Conservation (phyloP, 2,329 filamentous ascomycete genomes). For the Apiospora kogelbergensis region DNA sequence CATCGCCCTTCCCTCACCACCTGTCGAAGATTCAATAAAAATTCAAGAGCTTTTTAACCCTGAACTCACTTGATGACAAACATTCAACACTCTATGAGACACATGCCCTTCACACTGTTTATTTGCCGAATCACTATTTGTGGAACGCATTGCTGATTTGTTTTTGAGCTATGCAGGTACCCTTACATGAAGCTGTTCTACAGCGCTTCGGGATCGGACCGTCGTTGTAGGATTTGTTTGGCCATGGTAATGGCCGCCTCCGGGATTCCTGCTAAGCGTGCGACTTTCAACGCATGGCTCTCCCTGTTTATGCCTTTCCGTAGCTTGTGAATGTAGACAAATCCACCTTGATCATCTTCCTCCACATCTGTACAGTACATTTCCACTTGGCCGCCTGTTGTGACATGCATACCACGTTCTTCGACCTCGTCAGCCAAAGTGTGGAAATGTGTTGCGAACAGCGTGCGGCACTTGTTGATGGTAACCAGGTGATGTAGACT, state of each 20-base stretch:
- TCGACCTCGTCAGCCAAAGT: conserved; percentile 73
- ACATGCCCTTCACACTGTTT: conserved; percentile 14
- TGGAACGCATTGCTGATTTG: neutral
- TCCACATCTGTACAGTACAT: conserved; percentile 88
- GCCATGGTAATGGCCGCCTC: conserved; percentile 70
- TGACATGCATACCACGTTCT: conserved; percentile 42
- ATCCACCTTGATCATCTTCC: conserved; percentile 69
- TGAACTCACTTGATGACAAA: conserved; percentile 59
- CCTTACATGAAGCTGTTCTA: conserved; percentile 10
- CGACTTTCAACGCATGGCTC: conserved; percentile 95
- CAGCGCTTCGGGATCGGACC: neutral
- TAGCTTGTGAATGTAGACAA: conserved; percentile 84
- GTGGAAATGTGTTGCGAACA: conserved; percentile 98
- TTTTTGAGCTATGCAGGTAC: neutral
- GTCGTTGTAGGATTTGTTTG: conserved; percentile 48
- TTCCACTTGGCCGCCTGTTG: conserved; percentile 49
- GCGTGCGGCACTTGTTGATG: conserved; percentile 72
- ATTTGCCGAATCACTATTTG: neutral
- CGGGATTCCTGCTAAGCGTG: conserved; percentile 79
- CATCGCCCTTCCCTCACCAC: neutral
- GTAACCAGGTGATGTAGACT: conserved; percentile 81
- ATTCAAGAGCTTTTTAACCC: conserved; percentile 69
- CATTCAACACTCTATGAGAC: conserved; percentile 58
- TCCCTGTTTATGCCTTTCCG: conserved; percentile 78
- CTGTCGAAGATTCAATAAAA: conserved; percentile 56